Percentiles rank a stretch among this genome's conserved stretches.
Evolutionary conservation across 2,329 filamentous ascomycete genomes (phyloP).

Genomic region (Pseudogymnoascus sp.): DNA sequence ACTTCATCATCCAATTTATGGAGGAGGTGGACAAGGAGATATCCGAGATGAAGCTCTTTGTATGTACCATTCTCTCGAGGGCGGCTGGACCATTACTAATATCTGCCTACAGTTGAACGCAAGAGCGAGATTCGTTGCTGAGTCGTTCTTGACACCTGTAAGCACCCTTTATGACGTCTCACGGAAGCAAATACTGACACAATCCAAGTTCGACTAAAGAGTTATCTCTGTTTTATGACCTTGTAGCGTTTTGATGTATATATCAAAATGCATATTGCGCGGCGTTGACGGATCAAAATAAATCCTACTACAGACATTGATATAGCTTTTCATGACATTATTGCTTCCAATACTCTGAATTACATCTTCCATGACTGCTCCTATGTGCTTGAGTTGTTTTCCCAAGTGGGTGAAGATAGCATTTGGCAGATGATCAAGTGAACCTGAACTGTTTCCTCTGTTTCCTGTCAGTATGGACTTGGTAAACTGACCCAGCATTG

Average conservation of each 20-base stretch:
- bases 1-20: constrained; percentile 99
- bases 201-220: constrained; percentile 2
- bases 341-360: neutral
- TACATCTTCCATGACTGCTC: neutral
- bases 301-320: constrained; percentile 6
- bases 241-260: constrained; percentile 7
- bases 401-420: neutral
- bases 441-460: neutral
- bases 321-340: constrained; percentile 6
- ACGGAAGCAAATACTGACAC: neutral
- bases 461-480: neutral
- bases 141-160: constrained; percentile 95
- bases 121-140: constrained; percentile 91
- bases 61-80: constrained; percentile 44
- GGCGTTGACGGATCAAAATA: constrained; percentile 8
- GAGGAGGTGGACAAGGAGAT: constrained; percentile 99
- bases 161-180: constrained; percentile 18
- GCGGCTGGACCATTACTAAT: constrained; percentile 11
- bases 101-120: constrained; percentile 69
- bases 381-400: neutral
- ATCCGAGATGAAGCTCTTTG: constrained; percentile 99
- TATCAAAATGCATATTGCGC: constrained; percentile 7
- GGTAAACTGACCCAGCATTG: neutral
- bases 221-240: neutral
- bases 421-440: neutral